phyloP scores from a whole-genome alignment of 495 filamentous ascomycete species.

The Terfezia boudieri region DNA sequence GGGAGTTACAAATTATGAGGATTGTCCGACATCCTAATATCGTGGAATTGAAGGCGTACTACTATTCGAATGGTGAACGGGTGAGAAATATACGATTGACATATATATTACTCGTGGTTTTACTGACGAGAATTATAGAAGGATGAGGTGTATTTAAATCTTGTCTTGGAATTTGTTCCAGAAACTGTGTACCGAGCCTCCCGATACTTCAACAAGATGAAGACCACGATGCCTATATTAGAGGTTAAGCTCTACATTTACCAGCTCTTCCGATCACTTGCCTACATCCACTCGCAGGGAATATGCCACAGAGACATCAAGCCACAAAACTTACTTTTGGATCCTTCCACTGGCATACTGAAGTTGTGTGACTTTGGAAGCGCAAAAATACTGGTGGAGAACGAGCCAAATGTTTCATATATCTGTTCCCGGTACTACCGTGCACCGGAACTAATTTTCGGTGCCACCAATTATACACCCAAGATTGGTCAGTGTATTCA shows the following conservation, averaged over 20 bases:
- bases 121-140: conserved; percentile 34
- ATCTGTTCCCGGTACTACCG: conserved; percentile 99
- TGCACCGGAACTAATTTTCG: conserved; percentile 94
- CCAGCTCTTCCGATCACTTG: conserved; percentile 92
- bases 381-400: conserved; percentile 95
- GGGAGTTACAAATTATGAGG: conserved; percentile 97
- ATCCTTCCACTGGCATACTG: conserved; percentile 70
- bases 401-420: conserved; percentile 98
- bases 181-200: conserved; percentile 98
- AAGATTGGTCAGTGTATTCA: conserved; percentile 67
- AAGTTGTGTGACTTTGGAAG: conserved; percentile 99
- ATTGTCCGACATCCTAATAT: conserved; percentile 98
- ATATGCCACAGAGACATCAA: conserved; percentile 99
- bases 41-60: conserved; percentile 95
- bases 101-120: background rate
- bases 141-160: conserved; percentile 97
- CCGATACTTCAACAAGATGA: conserved; percentile 98
- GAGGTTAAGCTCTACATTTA: conserved; percentile 99
- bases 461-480: conserved; percentile 97
- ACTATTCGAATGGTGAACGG: conserved; percentile 95
- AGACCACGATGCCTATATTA: conserved; percentile 97
- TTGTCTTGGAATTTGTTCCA: conserved; percentile 94
- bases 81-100: conserved; percentile 32
- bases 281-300: conserved; percentile 97
- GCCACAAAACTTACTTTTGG: conserved; percentile 87